Conservation (phyloP, 371 early-diverging fungal genomes). For the Massospora cicadina region DNA sequence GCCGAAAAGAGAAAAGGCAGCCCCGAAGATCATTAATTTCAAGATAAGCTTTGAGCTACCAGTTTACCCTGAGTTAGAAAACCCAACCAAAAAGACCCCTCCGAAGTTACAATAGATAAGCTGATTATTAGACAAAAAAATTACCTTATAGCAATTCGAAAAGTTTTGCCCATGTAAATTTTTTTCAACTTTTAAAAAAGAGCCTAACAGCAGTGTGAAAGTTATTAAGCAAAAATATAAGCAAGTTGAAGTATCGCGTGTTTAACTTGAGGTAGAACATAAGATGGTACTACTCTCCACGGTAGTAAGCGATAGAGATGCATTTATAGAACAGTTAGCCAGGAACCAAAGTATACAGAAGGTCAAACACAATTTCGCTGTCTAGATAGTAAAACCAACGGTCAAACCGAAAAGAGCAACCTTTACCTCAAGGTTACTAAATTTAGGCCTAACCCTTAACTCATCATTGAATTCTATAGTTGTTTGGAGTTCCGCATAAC, state of each 20-base stretch:
- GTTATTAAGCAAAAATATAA: constrained; percentile 20
- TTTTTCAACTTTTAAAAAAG: constrained; percentile 40
- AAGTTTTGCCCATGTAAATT: constrained; percentile 29
- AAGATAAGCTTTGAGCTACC: constrained; percentile 16
- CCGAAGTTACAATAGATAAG: neutral
- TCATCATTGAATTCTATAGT: neutral
- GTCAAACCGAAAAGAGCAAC: neutral
- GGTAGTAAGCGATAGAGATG: constrained; percentile 54
- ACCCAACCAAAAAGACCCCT: constrained; percentile 5
- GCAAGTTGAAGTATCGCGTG: neutral
- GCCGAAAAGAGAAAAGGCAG: constrained; percentile 44
- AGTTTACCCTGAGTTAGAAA: constrained; percentile 4
- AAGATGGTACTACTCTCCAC: constrained; percentile 70
- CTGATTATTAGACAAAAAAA: constrained; percentile 6
- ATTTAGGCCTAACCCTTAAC: neutral
- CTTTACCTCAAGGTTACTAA: constrained; percentile 1
- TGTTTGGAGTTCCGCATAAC: neutral
- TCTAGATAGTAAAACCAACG: constrained; percentile 21
- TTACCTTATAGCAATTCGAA: constrained; percentile 36
- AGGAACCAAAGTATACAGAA: constrained; percentile 68
- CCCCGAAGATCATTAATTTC: constrained; percentile 28
- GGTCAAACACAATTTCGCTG: constrained; percentile 41
- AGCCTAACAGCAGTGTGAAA: constrained; percentile 55
- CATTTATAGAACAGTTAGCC: constrained; percentile 57
- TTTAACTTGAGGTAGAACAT: constrained; percentile 43